Percentiles rank a stretch among this genome's conserved stretches.
Conservation (phyloP, 179 eudicot genomes). For the Beta corolliflora region DNA sequence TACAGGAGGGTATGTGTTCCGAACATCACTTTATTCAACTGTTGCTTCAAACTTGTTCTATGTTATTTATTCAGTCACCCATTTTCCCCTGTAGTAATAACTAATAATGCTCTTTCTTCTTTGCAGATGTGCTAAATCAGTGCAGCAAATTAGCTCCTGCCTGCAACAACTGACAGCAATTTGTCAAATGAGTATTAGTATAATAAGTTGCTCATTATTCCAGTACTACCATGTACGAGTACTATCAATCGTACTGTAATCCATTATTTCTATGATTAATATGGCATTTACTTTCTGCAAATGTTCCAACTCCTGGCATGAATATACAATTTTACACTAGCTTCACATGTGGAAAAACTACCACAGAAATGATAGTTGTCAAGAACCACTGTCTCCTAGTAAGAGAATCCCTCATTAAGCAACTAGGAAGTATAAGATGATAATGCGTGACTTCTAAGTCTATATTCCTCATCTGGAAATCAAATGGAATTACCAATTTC, state of each 20-base stretch:
- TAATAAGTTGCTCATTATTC: slow-evolving; percentile 25
- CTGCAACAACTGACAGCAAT: slow-evolving; percentile 6
- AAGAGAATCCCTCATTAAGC: background rate
- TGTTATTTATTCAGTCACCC: no score
- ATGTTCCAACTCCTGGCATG: background rate
- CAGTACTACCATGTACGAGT: slow-evolving; percentile 5
- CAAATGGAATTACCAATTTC: background rate
- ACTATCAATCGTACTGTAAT: slow-evolving; percentile 10
- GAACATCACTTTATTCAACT: background rate
- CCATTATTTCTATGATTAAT: slow-evolving; percentile 9
- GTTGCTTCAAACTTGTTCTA: background rate
- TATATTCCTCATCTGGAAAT: no score
- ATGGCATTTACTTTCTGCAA: slow-evolving; percentile 1
- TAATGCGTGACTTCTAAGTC: background rate
- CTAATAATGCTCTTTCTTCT: background rate
- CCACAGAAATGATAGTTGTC: no score
- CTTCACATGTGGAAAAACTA: background rate
- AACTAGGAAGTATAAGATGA: background rate
- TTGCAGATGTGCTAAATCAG: slow-evolving; percentile 28
- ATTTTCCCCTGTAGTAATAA: no score
- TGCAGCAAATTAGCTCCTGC: background rate
- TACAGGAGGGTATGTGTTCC: slow-evolving; percentile 26
- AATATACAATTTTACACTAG: background rate
- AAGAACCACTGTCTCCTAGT: background rate
- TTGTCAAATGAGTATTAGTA: slow-evolving; percentile 19